Evolutionary conservation across 2,329 filamentous ascomycete species (phyloP), one percentile per base, ranked within the genome.

Genomic region (Purpureocillium lavendulum): DNA sequence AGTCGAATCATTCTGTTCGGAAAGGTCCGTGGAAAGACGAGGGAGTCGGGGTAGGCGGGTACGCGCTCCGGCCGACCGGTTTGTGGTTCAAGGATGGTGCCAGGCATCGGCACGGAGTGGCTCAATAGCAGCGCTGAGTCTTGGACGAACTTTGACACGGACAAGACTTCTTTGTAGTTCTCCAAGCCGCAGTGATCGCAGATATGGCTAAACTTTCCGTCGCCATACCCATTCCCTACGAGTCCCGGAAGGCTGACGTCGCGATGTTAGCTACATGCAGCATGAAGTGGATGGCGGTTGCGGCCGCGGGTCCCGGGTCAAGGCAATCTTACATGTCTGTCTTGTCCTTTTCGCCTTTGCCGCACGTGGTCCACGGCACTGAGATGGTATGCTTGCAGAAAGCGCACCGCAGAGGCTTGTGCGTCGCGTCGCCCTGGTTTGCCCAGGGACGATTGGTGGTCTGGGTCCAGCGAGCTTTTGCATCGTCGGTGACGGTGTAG

Each of bases 311-410:
- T n/a, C n/a, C n/a, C 21, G 21, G 21, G 21, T 5, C 6, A 5
- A 10, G 21, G 26, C 0, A 10, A 11, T 30, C 12, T 4, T 13
- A 31, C 36, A 15, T 2, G 34, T 18, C 31, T 18, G 17, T 5
- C 8, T 41, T 24, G 21, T 15, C 4, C 13, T 33, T 13, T 42
- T 66, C 57, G 2, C 55, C 47, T 9, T 55, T 43, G 17, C 63
- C 62, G 40, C 64, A 69, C 0, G 70, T 74, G 1, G 81, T 84
- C 82, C 82, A 87, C 1, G 71, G 73, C 7, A 78, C 64, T 0
- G 56, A 37, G 8, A 72, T 47, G 1, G 26, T 21, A 1, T 49
- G 50, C 1, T 47, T 48, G 49, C 82, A 87, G 12, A 42, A 45
- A 0, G 77, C 77, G 47, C 82, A 87, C 5, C 54, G 48, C 2